phyloP scores from a whole-genome alignment of 2,329 filamentous ascomycete species.

The Alternaria ventricosa region DNA sequence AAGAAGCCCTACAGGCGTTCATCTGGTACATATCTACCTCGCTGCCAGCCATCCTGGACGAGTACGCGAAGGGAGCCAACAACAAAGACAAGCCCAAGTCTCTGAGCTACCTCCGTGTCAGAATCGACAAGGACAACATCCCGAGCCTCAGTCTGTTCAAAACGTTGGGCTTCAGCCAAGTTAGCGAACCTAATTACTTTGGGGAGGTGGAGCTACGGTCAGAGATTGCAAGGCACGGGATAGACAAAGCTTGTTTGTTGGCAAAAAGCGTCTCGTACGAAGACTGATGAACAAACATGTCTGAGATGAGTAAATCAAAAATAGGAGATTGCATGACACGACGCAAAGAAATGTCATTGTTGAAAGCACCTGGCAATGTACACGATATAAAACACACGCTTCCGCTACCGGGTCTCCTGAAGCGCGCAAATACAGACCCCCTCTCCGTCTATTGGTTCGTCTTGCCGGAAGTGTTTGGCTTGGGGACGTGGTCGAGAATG shows the following conservation, averaged over 20 bases:
- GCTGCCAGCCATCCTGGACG: constrained; percentile 61
- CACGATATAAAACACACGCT: constrained; percentile 49
- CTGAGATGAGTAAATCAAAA: neutral
- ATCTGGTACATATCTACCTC: constrained; percentile 70
- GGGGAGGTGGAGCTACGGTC: constrained; percentile 64
- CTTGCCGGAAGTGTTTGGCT: constrained; percentile 40
- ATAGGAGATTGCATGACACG: neutral
- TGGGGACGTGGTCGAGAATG: constrained; percentile 39
- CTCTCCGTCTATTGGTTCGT: constrained; percentile 39
- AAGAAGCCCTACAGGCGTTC: constrained; percentile 70
- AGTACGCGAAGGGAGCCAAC: constrained; percentile 53
- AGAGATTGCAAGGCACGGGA: neutral
- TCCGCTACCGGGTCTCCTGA: constrained; percentile 29
- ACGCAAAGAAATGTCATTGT: constrained; percentile 37
- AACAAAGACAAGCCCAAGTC: constrained; percentile 12
- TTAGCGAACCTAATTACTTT: constrained; percentile 67
- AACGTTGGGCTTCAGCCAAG: constrained; percentile 62
- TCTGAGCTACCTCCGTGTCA: constrained; percentile 63
- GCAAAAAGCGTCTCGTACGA: neutral
- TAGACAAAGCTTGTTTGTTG: neutral
- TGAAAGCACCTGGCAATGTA: constrained; percentile 47
- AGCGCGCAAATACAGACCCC: constrained; percentile 24
- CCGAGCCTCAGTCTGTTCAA: constrained; percentile 68
- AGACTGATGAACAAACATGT: neutral
- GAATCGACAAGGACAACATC: constrained; percentile 65